Percentiles rank a stretch among this genome's conserved stretches.
phyloP scores from a whole-genome alignment of 306 rosid genomes.

The Pyrus communis region DNA sequence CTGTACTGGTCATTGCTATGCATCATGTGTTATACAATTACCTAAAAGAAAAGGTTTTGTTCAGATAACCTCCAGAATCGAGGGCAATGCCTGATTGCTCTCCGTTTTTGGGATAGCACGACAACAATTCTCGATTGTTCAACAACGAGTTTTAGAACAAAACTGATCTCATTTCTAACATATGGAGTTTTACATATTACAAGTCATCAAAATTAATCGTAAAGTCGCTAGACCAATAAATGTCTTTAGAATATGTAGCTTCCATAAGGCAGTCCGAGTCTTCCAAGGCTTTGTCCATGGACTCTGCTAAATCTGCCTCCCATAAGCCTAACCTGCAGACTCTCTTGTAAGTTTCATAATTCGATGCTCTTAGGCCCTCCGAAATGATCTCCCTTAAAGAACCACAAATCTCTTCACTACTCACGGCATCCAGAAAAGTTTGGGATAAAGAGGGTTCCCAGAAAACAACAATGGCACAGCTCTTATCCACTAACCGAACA shows the following conservation, averaged over 20 bases:
- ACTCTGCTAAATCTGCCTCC: slow-evolving; percentile 62
- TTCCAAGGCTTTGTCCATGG: slow-evolving; percentile 45
- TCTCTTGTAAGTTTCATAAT: slow-evolving; percentile 50
- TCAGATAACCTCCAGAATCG: too few relatives aligned
- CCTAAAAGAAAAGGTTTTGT: too few relatives aligned
- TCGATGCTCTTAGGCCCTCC: slow-evolving; percentile 53
- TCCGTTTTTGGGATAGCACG: not conserved
- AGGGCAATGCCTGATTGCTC: too few relatives aligned
- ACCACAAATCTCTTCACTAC: slow-evolving; percentile 33
- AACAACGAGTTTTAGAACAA: not conserved
- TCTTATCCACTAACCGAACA: slow-evolving; percentile 58
- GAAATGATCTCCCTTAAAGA: slow-evolving; percentile 49
- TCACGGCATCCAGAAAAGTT: slow-evolving; percentile 36
- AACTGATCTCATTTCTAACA: slow-evolving; percentile 1
- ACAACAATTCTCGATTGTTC: not conserved
- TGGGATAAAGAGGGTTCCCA: slow-evolving; percentile 48
- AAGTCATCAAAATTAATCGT: slow-evolving; percentile 52
- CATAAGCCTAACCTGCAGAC: slow-evolving; percentile 48
- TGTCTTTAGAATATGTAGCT: slow-evolving; percentile 27
- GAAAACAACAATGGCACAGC: slow-evolving; percentile 73
- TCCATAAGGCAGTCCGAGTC: slow-evolving; percentile 13
- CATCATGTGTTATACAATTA: too few relatives aligned
- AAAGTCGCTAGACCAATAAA: slow-evolving; percentile 39
- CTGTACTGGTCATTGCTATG: too few relatives aligned
- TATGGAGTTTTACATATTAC: slow-evolving; percentile 15